A percentile compares a stretch with the other conserved stretches of the same genome.
Conservation (phyloP, 2,329 filamentous ascomycete species). For the Ophiostoma perfectum region DNA sequence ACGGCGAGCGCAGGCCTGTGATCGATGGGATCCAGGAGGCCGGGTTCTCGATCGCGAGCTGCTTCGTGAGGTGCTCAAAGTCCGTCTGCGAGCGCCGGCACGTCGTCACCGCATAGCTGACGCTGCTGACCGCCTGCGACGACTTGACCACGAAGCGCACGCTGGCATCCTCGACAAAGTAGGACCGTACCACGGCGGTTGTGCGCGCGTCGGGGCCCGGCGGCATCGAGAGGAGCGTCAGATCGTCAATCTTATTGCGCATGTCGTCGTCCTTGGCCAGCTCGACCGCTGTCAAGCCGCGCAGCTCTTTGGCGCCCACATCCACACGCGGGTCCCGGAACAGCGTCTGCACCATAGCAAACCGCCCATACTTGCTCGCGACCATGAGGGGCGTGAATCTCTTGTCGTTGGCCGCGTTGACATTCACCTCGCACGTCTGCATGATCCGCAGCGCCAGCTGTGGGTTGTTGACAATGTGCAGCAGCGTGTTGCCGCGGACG, state of each 20-base stretch:
- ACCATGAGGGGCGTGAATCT: slow-evolving; percentile 96
- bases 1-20: slow-evolving; percentile 73
- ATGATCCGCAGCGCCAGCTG: slow-evolving; percentile 70
- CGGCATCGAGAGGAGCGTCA: slow-evolving; percentile 65
- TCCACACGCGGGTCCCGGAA: slow-evolving; percentile 88
- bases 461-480: slow-evolving; percentile 92
- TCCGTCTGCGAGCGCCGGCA: slow-evolving; percentile 81
- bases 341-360: slow-evolving; percentile 84
- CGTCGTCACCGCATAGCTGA: slow-evolving; percentile 89
- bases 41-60: slow-evolving; percentile 82
- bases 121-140: slow-evolving; percentile 72
- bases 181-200: slow-evolving; percentile 88
- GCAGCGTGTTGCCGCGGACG: slow-evolving; percentile 81
- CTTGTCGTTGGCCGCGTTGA: slow-evolving; percentile 92
- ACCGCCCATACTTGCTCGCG: slow-evolving; percentile 93
- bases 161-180: slow-evolving; percentile 94
- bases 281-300: slow-evolving; percentile 90
- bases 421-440: slow-evolving; percentile 83
- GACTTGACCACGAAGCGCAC: slow-evolving; percentile 92
- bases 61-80: slow-evolving; percentile 82
- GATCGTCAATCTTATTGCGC: slow-evolving; percentile 89
- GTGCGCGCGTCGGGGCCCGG: slow-evolving; percentile 63
- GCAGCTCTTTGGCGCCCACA: slow-evolving; percentile 71
- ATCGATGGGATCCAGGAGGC: slow-evolving; percentile 89
- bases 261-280: slow-evolving; percentile 97